Percentiles rank a stretch among this genome's conserved stretches.
These are phyloP conservation scores for Vaccinium myrtillus DNA, from an alignment of 148 eudicot species.

Conservation along the genomic window DNA sequence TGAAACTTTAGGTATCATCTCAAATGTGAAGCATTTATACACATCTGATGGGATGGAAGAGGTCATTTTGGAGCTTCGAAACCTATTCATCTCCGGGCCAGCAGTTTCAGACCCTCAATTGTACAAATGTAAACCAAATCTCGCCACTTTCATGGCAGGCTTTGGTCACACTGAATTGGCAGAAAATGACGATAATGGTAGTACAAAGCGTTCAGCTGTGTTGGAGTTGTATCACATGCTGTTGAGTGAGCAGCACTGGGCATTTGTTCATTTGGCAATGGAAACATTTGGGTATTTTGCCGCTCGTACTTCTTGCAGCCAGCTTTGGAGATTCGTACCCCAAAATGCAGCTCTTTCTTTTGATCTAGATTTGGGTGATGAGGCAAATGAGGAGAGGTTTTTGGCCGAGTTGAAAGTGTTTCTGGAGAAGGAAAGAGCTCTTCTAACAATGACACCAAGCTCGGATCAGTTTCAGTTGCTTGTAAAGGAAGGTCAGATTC, in stretches of 20 bases:
- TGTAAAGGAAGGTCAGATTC: slow-evolving; percentile 48
- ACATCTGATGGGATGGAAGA: slow-evolving; percentile 62
- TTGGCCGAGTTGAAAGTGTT: slow-evolving; percentile 77
- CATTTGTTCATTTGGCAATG: slow-evolving; percentile 65
- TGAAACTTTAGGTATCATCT: slow-evolving; percentile 61
- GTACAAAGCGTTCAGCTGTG: slow-evolving; percentile 49
- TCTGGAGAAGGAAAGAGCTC: slow-evolving; percentile 71
- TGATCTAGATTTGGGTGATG: slow-evolving; percentile 58
- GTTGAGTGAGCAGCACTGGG: slow-evolving; percentile 86
- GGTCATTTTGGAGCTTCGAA: slow-evolving; percentile 67
- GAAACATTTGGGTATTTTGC: slow-evolving; percentile 88
- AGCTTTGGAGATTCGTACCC: slow-evolving; percentile 92
- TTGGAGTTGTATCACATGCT: slow-evolving; percentile 77
- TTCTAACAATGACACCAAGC: slow-evolving; percentile 31
- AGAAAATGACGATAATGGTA: slow-evolving; percentile 38
- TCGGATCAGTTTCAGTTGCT: slow-evolving; percentile 52
- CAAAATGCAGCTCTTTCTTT: slow-evolving; percentile 83
- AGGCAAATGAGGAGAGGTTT: slow-evolving; percentile 60
- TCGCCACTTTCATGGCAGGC: slow-evolving; percentile 77
- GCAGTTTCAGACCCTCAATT: slow-evolving; percentile 36
- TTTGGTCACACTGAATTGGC: slow-evolving; percentile 58
- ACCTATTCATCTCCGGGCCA: slow-evolving; percentile 52
- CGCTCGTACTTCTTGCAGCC: slow-evolving; percentile 70
- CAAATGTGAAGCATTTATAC: slow-evolving; percentile 58
- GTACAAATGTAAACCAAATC: slow-evolving; percentile 68